phyloP scores from a whole-genome alignment of 1,284 basidiomycete species.

The Ganoderma meredithae region DNA sequence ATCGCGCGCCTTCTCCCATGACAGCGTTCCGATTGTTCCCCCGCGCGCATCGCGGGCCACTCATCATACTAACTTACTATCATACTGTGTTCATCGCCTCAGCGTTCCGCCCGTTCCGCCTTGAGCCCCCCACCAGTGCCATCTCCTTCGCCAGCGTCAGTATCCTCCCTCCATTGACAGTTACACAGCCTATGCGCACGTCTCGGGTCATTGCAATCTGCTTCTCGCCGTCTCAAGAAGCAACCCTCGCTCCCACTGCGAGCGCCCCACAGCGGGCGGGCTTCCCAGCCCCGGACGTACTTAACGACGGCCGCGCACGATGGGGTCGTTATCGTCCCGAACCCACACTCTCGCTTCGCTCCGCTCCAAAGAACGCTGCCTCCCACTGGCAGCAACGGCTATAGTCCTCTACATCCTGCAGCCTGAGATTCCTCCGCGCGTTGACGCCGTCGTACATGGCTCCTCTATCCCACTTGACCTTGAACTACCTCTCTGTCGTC shows the following conservation, averaged over 20 bases:
- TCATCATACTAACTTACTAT: too few relatives aligned
- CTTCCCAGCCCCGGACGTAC: neutral
- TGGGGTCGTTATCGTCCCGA: neutral
- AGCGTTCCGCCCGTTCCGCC: neutral
- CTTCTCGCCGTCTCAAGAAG: neutral
- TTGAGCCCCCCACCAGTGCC: neutral
- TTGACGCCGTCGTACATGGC: neutral
- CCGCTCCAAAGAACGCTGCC: too few relatives aligned
- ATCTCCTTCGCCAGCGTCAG: neutral
- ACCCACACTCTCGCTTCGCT: neutral
- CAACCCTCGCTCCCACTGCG: neutral
- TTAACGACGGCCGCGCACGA: neutral
- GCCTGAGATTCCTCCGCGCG: neutral
- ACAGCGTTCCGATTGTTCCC: neutral
- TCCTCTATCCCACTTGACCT: neutral
- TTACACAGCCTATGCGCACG: constrained; percentile 4
- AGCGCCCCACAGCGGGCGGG: neutral
- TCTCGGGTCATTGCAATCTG: neutral
- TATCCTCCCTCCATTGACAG: constrained; percentile 2
- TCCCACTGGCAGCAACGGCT: too few relatives aligned
- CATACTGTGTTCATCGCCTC: neutral
- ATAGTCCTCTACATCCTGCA: neutral
- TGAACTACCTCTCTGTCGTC: neutral
- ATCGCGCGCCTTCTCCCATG: neutral
- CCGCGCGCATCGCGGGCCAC: neutral